phyloP scores from a whole-genome alignment of 306 rosid species.

The Corylus avellana region DNA sequence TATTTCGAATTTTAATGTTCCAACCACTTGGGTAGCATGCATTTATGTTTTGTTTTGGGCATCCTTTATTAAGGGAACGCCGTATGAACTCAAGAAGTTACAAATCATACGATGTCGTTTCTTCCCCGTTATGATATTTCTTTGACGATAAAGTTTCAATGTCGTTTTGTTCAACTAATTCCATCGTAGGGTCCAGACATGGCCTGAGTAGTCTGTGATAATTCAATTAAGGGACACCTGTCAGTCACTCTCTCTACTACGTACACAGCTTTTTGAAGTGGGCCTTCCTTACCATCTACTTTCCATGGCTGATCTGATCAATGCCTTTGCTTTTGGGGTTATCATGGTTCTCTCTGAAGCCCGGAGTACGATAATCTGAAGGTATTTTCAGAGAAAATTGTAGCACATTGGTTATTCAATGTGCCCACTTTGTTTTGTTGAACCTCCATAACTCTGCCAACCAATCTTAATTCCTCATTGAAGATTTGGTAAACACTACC shows the following conservation, averaged over 20 bases:
- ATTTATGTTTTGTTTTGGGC: too few relatives aligned
- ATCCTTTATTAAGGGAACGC: background rate
- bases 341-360: constrained; percentile 19
- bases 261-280: constrained; percentile 34
- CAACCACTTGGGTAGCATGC: background rate
- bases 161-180: constrained; percentile 32
- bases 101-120: constrained; percentile 8
- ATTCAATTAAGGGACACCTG: constrained; percentile 19
- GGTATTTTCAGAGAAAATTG: constrained; percentile 3
- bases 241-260: constrained; percentile 38
- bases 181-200: constrained; percentile 41
- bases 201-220: constrained; percentile 29
- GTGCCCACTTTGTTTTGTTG: constrained; percentile 15
- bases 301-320: constrained; percentile 32
- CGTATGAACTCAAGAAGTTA: background rate
- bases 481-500: constrained; percentile 16
- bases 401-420: constrained; percentile 8
- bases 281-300: constrained; percentile 36
- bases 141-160: background rate
- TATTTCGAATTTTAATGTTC: background rate
- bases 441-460: constrained; percentile 25
- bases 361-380: constrained; percentile 8
- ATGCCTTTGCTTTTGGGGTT: constrained; percentile 13
- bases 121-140: background rate
- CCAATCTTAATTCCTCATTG: constrained; percentile 18